Base-by-base conservation (phyloP, 257 asterid genomes). In the Prunella vulgaris region DNA sequence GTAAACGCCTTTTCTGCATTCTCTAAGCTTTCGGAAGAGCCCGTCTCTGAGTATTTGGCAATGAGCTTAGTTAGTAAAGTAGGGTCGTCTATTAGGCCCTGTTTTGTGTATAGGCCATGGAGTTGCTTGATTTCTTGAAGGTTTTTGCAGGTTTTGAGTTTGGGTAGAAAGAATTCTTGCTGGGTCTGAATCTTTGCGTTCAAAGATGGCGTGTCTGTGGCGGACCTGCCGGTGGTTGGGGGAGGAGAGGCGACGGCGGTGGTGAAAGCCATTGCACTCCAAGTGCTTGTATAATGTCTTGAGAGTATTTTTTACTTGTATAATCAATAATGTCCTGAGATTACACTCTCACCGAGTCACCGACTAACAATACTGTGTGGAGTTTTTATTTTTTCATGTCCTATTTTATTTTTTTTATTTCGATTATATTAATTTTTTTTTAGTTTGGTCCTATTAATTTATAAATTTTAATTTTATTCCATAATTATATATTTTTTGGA, bases 61-160 rank as follows among this genome's bases (percentile, higher is more conserved):
- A 85, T 77, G 66, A 83, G 80, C 25, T 77, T 74, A 1, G 77
- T 73, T 1, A 83, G 77, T 14, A 64, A 17, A 33, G 80, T 18
- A 15, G 84, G 68, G 69, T 74, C 56, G 4, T 56, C 66, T 7
- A 38, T 15, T 37, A 64, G 67, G 53, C 88, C 88, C 12, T 74
- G 78, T 58, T 83, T 85, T 1, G 84, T 76, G 68, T 77, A 60
- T n/a, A 74, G 82, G 58, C 78, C 82, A 18, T 83, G 91, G 2
- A 83, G 66, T 70, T 81, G 85, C 18, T 81, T 81, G 46, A 85
- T 81, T 79, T 83, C 74, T 54, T 70, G 76, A 7, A 83, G 72
- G 61, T 49, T 79, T 76, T 73, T 79, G 84, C 87, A 83, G 20
- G 86, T 81, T 75, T 75, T 78, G 46, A 81, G 60, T 12, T 66